Evolutionary conservation across 345 rosid genomes (phyloP).

Genomic region (Physaria fendleri): DNA sequence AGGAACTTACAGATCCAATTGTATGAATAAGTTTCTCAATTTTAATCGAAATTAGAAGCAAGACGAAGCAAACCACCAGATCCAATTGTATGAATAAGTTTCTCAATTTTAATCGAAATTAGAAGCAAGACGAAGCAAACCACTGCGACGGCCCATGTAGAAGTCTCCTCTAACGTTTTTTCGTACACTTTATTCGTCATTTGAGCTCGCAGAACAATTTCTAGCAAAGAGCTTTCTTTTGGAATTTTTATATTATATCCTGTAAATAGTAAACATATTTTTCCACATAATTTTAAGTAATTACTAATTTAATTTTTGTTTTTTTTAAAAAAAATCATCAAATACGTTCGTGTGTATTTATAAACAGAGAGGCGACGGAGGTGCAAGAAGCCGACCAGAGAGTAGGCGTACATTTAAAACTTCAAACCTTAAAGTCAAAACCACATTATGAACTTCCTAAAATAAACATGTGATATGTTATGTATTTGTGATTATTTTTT

Average conservation of each 20-base stretch:
- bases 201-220: slow-evolving; percentile 8
- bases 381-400: slow-evolving; percentile 18
- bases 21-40: slow-evolving; percentile 51
- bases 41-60: slow-evolving; percentile 45
- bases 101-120: slow-evolving; percentile 47
- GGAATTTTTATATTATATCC: neutral
- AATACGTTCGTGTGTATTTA: neutral
- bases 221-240: neutral
- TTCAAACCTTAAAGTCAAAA: slow-evolving; percentile 17
- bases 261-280: neutral
- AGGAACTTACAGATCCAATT: slow-evolving; percentile 24
- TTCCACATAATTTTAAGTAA: neutral
- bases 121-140: slow-evolving; percentile 61
- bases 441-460: no score
- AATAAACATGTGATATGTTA: no score
- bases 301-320: neutral
- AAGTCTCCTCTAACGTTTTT: slow-evolving; percentile 43
- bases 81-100: slow-evolving; percentile 45
- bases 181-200: slow-evolving; percentile 24
- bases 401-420: slow-evolving; percentile 4
- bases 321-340: neutral
- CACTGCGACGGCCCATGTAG: slow-evolving; percentile 84
- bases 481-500: no score
- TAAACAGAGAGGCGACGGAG: slow-evolving; percentile 18
- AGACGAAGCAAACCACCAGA: slow-evolving; percentile 58